These are phyloP conservation scores for Metarhizium rileyi DNA, from an alignment of 2,329 filamentous ascomycete species.

Conservation along the genomic window DNA sequence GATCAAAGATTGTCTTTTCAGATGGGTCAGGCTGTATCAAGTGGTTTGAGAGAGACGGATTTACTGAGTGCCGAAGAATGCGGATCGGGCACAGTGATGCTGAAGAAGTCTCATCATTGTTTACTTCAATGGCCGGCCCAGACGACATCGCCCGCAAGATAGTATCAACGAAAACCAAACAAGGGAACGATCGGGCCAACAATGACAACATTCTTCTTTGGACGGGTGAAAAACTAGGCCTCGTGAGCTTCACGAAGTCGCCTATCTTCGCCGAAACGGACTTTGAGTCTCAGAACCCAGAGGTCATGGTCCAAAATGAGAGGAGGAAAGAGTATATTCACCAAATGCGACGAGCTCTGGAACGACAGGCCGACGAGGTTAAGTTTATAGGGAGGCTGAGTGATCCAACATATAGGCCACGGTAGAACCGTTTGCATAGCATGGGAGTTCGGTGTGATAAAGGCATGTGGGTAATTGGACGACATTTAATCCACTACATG, in stretches of 20 bases:
- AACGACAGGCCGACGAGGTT: constrained; percentile 70
- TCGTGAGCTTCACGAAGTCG: constrained; percentile 52
- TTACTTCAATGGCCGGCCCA: constrained; percentile 39
- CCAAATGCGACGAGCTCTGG: constrained; percentile 64
- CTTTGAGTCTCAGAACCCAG: constrained; percentile 39
- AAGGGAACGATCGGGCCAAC: constrained; percentile 27
- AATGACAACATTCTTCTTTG: constrained; percentile 69
- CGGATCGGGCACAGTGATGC: constrained; percentile 46
- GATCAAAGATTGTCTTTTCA: constrained; percentile 70
- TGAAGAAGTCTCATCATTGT: constrained; percentile 37
- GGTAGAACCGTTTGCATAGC: background rate
- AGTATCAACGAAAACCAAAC: constrained; percentile 44
- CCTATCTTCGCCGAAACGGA: constrained; percentile 39
- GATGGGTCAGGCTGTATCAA: constrained; percentile 78
- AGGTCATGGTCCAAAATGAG: constrained; percentile 35
- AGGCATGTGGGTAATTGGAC: background rate
- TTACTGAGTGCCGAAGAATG: constrained; percentile 45
- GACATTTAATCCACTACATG: background rate
- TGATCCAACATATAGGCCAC: background rate
- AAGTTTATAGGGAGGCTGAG: constrained; percentile 61
- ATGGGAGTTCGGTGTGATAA: background rate
- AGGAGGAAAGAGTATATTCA: constrained; percentile 54
- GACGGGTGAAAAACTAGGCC: constrained; percentile 77
- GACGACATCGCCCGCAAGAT: constrained; percentile 77
- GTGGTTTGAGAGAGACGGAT: constrained; percentile 83